Evolutionary conservation across 75 land plant genomes (phyloP).

Genomic region (Azolla pinnata): DNA sequence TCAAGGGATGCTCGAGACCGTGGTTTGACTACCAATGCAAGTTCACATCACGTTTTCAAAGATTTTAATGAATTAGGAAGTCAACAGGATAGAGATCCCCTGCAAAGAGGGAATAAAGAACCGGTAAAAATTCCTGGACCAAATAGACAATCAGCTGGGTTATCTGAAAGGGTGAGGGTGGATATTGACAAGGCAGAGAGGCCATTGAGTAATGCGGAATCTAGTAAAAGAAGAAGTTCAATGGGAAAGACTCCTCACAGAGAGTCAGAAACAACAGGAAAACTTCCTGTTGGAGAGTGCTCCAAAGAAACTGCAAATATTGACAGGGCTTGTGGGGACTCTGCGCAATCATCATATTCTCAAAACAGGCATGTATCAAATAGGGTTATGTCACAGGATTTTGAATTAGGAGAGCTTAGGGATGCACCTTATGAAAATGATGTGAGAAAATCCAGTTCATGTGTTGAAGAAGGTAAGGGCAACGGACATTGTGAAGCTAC

Average conservation of each 20-base stretch:
- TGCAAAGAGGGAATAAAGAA: not conserved
- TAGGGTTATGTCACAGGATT: not conserved
- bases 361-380: not conserved
- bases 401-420: not conserved
- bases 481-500: not conserved
- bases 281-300: not conserved
- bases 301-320: not conserved
- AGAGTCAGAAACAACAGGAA: slow-evolving; percentile 1
- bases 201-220: not conserved
- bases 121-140: not conserved
- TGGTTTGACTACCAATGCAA: not conserved
- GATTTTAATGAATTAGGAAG: not conserved
- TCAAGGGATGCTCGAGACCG: not conserved
- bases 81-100: not conserved
- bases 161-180: not conserved
- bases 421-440: slow-evolving; percentile 3
- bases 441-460: not conserved
- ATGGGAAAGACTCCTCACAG: not conserved
- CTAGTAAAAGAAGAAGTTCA: not conserved
- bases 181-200: slow-evolving; percentile 1
- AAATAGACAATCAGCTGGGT: not conserved
- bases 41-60: not conserved
- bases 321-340: not conserved
- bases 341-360: not conserved
- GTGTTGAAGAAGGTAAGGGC: not conserved